These are phyloP conservation scores for Thermothelomyces thermophilus DNA, from an alignment of 2,329 filamentous ascomycete species.

Conservation along the genomic window DNA sequence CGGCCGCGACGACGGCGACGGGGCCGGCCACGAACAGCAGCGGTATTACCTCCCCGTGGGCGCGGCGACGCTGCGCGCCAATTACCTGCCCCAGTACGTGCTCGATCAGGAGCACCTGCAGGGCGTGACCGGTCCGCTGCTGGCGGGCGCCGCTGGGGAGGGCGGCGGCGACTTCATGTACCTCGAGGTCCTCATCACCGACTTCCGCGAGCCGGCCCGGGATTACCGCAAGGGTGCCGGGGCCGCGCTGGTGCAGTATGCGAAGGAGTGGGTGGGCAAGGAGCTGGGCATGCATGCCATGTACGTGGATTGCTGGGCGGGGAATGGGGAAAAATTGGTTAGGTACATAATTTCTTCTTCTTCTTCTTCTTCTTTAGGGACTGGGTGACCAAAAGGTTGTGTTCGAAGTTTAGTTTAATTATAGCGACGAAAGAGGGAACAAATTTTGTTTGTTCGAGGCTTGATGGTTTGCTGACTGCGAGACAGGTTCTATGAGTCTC, in stretches of 20 bases:
- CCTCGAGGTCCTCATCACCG: slow-evolving; percentile 9
- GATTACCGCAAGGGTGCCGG: slow-evolving; percentile 9
- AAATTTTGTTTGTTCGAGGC: background rate
- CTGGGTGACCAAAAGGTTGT: too few species aligned
- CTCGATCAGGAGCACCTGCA: slow-evolving; percentile 1
- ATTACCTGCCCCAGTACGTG: slow-evolving; percentile 6
- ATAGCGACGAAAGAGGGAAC: background rate
- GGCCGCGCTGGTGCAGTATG: slow-evolving; percentile 7
- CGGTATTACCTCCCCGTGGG: slow-evolving; percentile 7
- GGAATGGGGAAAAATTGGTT: slow-evolving; percentile 11
- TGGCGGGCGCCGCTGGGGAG: slow-evolving; percentile 1
- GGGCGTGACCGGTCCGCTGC: background rate
- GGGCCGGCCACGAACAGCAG: too few species aligned
- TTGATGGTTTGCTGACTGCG: background rate
- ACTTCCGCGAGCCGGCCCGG: slow-evolving; percentile 6
- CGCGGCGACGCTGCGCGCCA: slow-evolving; percentile 4
- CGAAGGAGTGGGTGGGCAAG: slow-evolving; percentile 5
- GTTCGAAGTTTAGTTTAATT: background rate
- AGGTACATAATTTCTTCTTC: slow-evolving; percentile 1
- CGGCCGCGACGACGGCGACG: background rate
- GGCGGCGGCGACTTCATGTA: slow-evolving; percentile 6
- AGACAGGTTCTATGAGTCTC: slow-evolving; percentile 5
- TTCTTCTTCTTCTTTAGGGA: too few species aligned
- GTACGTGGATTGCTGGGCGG: slow-evolving; percentile 16
- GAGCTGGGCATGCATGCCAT: slow-evolving; percentile 9